These are phyloP conservation scores for Botryosphaeria dothidea DNA, from an alignment of 2,329 filamentous ascomycete species.

Conservation along the genomic window DNA sequence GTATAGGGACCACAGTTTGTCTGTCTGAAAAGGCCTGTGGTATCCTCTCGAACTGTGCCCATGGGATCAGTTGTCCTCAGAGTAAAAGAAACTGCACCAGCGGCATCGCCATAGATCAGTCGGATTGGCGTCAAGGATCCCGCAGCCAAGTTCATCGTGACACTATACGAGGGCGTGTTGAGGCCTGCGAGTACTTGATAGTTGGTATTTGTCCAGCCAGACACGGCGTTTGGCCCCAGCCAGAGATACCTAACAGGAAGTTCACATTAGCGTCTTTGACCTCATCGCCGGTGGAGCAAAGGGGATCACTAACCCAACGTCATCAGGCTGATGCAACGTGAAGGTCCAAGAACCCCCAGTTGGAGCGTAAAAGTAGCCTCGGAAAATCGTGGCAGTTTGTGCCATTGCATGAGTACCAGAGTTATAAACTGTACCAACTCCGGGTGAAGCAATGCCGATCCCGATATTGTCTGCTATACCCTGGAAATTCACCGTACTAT, in stretches of 20 bases:
- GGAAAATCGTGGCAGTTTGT: background rate
- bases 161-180: background rate
- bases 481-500: background rate
- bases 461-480: background rate
- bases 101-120: background rate
- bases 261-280: too few species aligned
- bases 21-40: background rate
- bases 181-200: background rate
- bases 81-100: background rate
- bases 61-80: background rate
- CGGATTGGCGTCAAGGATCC: background rate
- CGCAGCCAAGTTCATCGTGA: background rate
- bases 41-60: background rate
- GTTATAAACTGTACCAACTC: background rate
- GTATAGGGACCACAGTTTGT: background rate
- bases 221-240: background rate
- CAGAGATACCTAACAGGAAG: background rate
- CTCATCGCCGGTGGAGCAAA: too few species aligned
- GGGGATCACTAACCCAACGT: background rate
- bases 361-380: background rate
- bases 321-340: background rate
- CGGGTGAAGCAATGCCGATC: background rate
- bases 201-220: background rate
- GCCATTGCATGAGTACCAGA: background rate
- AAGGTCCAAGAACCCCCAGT: background rate